These are phyloP conservation scores for Volvariella volvacea DNA, from an alignment of 1,284 basidiomycete genomes.

Conservation along the genomic window DNA sequence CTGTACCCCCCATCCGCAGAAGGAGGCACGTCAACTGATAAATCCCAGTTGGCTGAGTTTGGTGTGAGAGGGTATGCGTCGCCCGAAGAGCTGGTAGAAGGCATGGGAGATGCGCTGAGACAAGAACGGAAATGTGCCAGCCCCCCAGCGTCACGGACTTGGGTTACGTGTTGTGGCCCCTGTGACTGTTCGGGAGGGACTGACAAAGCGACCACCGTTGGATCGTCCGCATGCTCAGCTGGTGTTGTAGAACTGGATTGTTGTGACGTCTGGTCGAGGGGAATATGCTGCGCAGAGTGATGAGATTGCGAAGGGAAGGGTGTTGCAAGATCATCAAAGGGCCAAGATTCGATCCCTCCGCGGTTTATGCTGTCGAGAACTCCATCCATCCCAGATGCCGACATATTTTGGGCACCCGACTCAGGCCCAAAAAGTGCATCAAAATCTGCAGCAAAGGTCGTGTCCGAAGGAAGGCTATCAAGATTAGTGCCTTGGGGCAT, in stretches of 20 bases:
- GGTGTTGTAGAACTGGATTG: not conserved
- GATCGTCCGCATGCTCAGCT: not conserved
- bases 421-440: constrained; percentile 5
- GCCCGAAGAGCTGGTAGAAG: constrained; percentile 19
- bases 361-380: too few relatives aligned
- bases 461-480: not conserved
- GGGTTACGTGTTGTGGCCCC: not conserved
- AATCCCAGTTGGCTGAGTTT: constrained; percentile 25
- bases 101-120: constrained; percentile 11
- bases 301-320: not conserved
- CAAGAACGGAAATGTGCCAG: not conserved
- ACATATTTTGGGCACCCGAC: constrained; percentile 7
- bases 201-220: constrained; percentile 2
- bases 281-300: not conserved
- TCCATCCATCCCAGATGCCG: constrained; percentile 7
- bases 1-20: too few relatives aligned
- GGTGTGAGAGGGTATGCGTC: constrained; percentile 26
- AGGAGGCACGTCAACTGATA: constrained; percentile 16
- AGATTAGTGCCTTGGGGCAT: too few relatives aligned
- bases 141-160: not conserved
- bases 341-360: too few relatives aligned
- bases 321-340: constrained; percentile 1
- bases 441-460: not conserved
- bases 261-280: not conserved
- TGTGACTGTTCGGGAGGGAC: not conserved